phyloP scores from a whole-genome alignment of 2,329 filamentous ascomycete species.

The Cadophora malorum region DNA sequence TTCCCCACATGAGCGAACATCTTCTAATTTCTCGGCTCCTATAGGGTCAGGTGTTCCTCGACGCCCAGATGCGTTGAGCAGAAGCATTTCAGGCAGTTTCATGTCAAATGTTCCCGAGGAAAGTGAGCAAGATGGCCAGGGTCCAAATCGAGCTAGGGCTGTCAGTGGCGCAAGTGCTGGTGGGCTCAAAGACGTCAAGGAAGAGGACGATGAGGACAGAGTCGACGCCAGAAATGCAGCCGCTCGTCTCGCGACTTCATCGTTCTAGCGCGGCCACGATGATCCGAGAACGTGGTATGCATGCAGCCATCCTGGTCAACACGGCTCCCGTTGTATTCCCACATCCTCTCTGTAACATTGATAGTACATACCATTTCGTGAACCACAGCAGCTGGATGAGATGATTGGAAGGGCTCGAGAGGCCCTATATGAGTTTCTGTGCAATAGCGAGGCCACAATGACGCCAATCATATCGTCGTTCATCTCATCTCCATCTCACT shows the following conservation, averaged over 20 bases:
- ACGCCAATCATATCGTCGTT: neutral
- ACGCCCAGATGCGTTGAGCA: conserved; percentile 72
- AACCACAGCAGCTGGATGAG: conserved; percentile 24
- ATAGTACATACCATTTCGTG: conserved; percentile 31
- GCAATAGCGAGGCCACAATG: conserved; percentile 13
- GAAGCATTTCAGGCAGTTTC: conserved; percentile 78
- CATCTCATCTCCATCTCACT: conserved; percentile 2
- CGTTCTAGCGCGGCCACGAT: conserved; percentile 23
- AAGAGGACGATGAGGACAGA: conserved; percentile 90
- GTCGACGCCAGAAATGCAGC: conserved; percentile 90
- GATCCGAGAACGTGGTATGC: conserved; percentile 25
- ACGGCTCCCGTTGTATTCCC: conserved; percentile 29
- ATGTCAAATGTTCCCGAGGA: conserved; percentile 70
- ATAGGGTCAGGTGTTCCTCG: conserved; percentile 90
- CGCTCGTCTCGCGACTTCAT: conserved; percentile 26
- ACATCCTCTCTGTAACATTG: conserved; percentile 30
- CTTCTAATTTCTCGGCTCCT: conserved; percentile 5
- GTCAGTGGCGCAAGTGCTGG: conserved; percentile 43
- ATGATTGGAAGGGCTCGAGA: conserved; percentile 6
- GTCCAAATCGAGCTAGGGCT: conserved; percentile 44
- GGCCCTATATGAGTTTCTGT: conserved; percentile 20
- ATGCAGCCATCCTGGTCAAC: conserved; percentile 19
- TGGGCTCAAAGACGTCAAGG: conserved; percentile 65
- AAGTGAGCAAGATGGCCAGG: conserved; percentile 58
- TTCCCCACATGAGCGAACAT: neutral